Base-by-base conservation (phyloP, 192 early-diverging fungal genomes). In the Umbelopsis isabellina region DNA sequence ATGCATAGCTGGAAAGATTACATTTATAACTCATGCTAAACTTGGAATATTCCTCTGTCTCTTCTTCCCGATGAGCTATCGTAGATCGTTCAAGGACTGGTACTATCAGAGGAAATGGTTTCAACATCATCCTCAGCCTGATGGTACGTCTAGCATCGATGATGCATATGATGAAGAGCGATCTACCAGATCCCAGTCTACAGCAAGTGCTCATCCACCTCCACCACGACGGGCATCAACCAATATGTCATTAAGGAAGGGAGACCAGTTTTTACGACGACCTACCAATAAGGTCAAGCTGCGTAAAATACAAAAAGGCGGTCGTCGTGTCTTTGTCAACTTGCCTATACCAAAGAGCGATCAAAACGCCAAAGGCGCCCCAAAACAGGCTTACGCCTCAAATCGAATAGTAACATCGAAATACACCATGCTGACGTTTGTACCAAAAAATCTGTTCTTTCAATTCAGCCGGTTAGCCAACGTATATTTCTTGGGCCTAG, bases 381-480 rank as follows among this genome's bases (percentile, higher is more conserved):
- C 91, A 8, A 82, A 83, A 53, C 65, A 73, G 23, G 76, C 53
- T 33, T 96, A 91, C 73, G 75, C 81, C 3, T 80, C 91, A 35
- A 99, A 99, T 82, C 80, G 80, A 23, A 92, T 97, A 68, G 82
- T 83, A n/a, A 96, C 97, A 0, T 90, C 93, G n/a, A 95, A 96
- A 74, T 98, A 98, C 81, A 94, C 89, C n/a, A 41, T 88, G 13
- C 25, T 92, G 23, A 88, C 86, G 22, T 98, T 98, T 81, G 49
- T 98, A 18, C 94, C 95, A 15, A 92, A 93, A 74, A 98, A 95
- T 74, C 70, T 98, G 53, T 95, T 91, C 81, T 92, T 93, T 65
- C 97, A 98, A 78, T 97, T 98, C 74, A 83, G 90, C 51, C 85
- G 87, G n/a, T 86, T 85, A 16, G 89, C 88, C 84, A 91, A 92